Percentiles rank a stretch among this genome's conserved stretches.
Conservation (phyloP, 2,329 filamentous ascomycete species). For the Pestalotiopsis sp. region DNA sequence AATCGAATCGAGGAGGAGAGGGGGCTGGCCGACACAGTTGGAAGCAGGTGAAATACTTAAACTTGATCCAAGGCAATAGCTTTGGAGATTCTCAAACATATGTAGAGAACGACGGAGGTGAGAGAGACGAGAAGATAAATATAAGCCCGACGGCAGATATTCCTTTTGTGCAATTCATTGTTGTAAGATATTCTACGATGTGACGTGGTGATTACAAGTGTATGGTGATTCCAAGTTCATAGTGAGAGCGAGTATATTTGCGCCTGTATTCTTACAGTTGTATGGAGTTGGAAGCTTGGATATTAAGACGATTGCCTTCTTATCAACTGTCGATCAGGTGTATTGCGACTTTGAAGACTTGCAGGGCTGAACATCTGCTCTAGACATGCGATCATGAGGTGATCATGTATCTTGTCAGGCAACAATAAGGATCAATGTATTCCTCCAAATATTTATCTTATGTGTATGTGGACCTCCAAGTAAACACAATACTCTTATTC, state of each 20-base stretch:
- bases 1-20: not conserved
- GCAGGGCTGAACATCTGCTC: too few species aligned
- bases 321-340: too few species aligned
- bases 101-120: slow-evolving; percentile 10
- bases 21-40: not conserved
- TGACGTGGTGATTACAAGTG: not conserved
- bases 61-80: not conserved
- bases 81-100: not conserved
- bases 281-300: too few species aligned
- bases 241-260: not conserved
- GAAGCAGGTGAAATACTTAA: not conserved
- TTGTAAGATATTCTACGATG: not conserved
- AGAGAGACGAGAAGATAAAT: slow-evolving; percentile 23
- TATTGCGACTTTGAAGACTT: too few species aligned
- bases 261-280: too few species aligned
- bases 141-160: slow-evolving; percentile 27
- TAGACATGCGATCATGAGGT: too few species aligned
- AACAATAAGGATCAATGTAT: too few species aligned
- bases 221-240: not conserved
- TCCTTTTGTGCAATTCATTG: slow-evolving; percentile 25
- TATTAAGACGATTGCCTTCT: too few species aligned
- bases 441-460: too few species aligned
- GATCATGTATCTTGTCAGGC: too few species aligned
- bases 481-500: too few species aligned
- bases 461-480: too few species aligned